Evolutionary conservation across 805 yeast species (phyloP).

Genomic region (Yarrowia yakushimensis): DNA sequence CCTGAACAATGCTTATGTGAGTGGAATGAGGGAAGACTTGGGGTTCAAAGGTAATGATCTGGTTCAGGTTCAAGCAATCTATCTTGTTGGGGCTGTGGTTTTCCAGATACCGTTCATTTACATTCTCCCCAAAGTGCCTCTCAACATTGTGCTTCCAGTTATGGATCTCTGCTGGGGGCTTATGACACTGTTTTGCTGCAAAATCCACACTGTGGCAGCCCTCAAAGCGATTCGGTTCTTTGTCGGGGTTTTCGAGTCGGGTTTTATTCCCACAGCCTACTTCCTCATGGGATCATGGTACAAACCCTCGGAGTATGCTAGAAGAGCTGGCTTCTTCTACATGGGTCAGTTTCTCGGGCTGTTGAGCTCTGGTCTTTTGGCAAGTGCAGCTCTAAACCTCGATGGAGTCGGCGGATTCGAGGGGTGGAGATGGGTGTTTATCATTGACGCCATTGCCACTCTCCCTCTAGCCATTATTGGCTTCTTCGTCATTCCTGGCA

Average conservation of each 20-base stretch:
- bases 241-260: conserved; percentile 64
- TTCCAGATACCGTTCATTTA: conserved; percentile 61
- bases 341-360: conserved; percentile 59
- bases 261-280: conserved; percentile 49
- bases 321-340: conserved; percentile 58
- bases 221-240: conserved; percentile 61
- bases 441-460: conserved; percentile 58
- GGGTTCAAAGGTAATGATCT: conserved; percentile 59
- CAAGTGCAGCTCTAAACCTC: conserved; percentile 47
- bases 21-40: conserved; percentile 56
- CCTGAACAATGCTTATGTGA: conserved; percentile 59
- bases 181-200: conserved; percentile 54
- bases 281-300: conserved; percentile 50
- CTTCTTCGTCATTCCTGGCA: conserved; percentile 51
- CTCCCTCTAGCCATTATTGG: conserved; percentile 55
- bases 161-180: conserved; percentile 65
- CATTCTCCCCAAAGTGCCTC: conserved; percentile 51
- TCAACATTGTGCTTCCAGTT: conserved; percentile 50
- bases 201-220: conserved; percentile 47
- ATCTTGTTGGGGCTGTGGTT: conserved; percentile 55
- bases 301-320: conserved; percentile 51
- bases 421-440: conserved; percentile 71
- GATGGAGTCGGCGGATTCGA: conserved; percentile 51
- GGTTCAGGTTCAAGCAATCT: conserved; percentile 53
- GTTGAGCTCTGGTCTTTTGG: conserved; percentile 57